phyloP scores from a whole-genome alignment of 2,329 filamentous ascomycete genomes.

The Colletotrichum somersetense region DNA sequence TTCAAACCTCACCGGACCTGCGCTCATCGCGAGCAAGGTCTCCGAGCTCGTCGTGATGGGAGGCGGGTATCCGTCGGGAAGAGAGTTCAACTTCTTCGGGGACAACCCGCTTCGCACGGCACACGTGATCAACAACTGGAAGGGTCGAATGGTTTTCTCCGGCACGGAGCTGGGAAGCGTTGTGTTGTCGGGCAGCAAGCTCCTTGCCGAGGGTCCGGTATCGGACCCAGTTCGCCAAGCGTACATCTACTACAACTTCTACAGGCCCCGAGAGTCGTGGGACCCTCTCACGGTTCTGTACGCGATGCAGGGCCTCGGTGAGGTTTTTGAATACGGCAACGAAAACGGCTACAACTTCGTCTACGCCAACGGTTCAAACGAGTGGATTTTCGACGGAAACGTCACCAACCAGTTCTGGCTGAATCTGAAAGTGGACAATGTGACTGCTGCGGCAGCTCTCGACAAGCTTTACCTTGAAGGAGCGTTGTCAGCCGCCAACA shows the following conservation, averaged over 20 bases:
- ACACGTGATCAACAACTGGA: conserved; percentile 62
- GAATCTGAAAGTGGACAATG: conserved; percentile 49
- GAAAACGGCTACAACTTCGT: conserved; percentile 57
- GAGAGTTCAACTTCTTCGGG: conserved; percentile 64
- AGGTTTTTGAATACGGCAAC: conserved; percentile 54
- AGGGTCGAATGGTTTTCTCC: conserved; percentile 54
- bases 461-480: conserved; percentile 49
- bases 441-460: conserved; percentile 47
- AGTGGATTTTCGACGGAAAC: conserved; percentile 55
- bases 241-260: conserved; percentile 57
- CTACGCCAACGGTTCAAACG: conserved; percentile 55
- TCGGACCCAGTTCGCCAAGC: conserved; percentile 54
- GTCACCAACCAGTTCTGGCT: conserved; percentile 57
- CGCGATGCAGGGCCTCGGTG: conserved; percentile 52
- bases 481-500: conserved; percentile 32
- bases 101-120: conserved; percentile 53
- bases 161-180: conserved; percentile 59
- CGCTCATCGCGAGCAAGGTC: conserved; percentile 60
- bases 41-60: conserved; percentile 65
- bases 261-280: conserved; percentile 53
- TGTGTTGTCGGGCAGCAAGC: conserved; percentile 54
- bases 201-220: conserved; percentile 50
- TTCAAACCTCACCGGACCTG: conserved; percentile 54
- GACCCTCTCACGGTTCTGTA: conserved; percentile 59
- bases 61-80: conserved; percentile 60